phyloP scores from a whole-genome alignment of 2,329 filamentous ascomycete genomes.

The Colletotrichum abscissum region DNA sequence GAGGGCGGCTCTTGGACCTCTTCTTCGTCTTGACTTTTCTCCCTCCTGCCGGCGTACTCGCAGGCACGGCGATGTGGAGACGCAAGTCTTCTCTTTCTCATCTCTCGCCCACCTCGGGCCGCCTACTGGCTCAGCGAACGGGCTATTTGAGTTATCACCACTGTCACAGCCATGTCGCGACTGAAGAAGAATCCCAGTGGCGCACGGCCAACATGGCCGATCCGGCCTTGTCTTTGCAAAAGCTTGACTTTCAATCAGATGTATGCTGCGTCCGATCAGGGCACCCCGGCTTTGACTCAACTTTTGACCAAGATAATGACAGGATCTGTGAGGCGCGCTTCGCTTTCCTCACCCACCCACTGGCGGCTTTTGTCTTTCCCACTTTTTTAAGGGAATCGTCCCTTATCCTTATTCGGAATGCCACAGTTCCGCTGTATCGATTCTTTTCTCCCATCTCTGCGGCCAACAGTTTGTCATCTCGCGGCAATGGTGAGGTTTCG shows the following conservation, averaged over 20 bases:
- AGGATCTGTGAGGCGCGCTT: not conserved
- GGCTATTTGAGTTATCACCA: slow-evolving; percentile 26
- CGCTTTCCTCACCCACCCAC: not conserved
- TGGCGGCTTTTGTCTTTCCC: not conserved
- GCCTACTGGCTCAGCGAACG: not conserved
- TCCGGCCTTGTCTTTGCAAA: not conserved
- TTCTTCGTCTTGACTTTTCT: slow-evolving; percentile 17
- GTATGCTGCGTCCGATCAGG: not conserved
- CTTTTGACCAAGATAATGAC: not conserved
- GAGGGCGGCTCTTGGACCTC: slow-evolving; percentile 8
- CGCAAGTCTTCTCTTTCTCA: not conserved
- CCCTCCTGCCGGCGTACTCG: not conserved
- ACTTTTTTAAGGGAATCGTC: not conserved
- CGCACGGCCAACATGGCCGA: slow-evolving; percentile 8
- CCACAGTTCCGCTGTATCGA: not conserved
- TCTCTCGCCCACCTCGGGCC: not conserved
- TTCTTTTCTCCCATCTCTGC: not conserved
- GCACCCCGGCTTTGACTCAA: not conserved
- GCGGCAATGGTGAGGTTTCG: not conserved
- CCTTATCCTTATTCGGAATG: slow-evolving; percentile 10
- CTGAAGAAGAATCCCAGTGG: not conserved
- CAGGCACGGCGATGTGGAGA: not conserved
- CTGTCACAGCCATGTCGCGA: slow-evolving; percentile 35
- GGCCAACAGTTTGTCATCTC: not conserved
- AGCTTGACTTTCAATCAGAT: not conserved